Percentiles rank a stretch among this genome's conserved stretches.
These are phyloP conservation scores for Moesziomyces globuligerus DNA, from an alignment of 1,284 basidiomycete genomes.

Conservation along the genomic window DNA sequence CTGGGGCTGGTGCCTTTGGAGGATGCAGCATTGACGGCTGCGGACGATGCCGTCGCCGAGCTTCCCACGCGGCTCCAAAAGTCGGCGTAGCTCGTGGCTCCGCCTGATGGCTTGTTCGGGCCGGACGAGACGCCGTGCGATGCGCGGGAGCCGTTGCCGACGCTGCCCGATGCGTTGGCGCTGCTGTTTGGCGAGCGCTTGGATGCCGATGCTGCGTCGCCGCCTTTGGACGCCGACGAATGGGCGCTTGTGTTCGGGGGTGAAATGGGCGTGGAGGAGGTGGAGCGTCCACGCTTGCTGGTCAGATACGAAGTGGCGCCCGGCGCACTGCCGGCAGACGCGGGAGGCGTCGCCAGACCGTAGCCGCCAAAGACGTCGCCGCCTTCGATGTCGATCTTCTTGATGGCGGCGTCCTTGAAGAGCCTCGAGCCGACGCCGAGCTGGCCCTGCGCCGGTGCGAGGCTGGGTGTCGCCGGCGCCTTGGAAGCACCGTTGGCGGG, in stretches of 20 bases:
- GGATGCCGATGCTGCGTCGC: conserved; percentile 7
- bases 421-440: conserved; percentile 27
- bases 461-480: conserved; percentile 23
- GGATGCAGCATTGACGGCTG: conserved; percentile 1
- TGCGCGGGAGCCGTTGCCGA: conserved; percentile 4
- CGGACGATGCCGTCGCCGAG: conserved; percentile 10
- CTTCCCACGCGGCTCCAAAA: conserved; percentile 56
- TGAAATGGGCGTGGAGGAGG: conserved; percentile 39
- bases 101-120: conserved; percentile 1
- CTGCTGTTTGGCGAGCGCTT: conserved; percentile 17
- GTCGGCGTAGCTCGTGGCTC: conserved; percentile 51
- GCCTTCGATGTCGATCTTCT: conserved; percentile 39
- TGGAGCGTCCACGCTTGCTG: conserved; percentile 35
- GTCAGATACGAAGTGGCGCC: conserved; percentile 32
- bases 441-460: conserved; percentile 9
- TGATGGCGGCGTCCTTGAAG: conserved; percentile 48
- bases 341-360: conserved; percentile 45
- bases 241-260: conserved; percentile 32
- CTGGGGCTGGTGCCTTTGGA: conserved; percentile 26
- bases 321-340: conserved; percentile 36
- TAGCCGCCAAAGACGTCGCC: conserved; percentile 52
- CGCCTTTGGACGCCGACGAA: conserved; percentile 10
- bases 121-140: not conserved
- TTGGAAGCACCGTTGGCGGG: conserved; percentile 26
- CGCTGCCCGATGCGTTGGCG: not conserved